Evolutionary conservation across 768 basidiomycete genomes (phyloP), one percentile per base, ranked within the genome.

Genomic region (Leucosporidium yakuticum): DNA sequence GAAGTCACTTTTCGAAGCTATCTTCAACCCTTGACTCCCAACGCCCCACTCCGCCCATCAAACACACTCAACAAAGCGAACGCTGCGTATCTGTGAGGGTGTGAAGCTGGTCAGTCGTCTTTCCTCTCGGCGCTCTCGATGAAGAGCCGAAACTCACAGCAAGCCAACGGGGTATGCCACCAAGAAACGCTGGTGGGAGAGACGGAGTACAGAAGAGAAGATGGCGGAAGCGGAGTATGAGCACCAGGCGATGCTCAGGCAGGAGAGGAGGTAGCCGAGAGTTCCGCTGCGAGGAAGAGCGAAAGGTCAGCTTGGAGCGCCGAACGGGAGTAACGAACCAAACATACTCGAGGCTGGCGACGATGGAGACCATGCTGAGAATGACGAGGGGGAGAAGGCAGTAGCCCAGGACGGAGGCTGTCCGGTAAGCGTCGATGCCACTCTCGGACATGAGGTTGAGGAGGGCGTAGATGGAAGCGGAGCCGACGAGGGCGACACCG

Each of bases 381-480:
- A 91, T 90, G 49, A 99, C 95, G 89, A 99, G 93, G 6, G 95
- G 96, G 39, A 99, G 80, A 48, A 99, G 81, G 77, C 96, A 98
- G 77, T 99, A 99, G 5, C 96, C 96, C 31, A 99, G 83, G 5
- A 99, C 96, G 27, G 91, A 94, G 19, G 90, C 90, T 25, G 80
- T 80, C 29, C 95, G 88, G 80, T 97, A 96, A 21, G 94, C 90
- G 77, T 97, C 94, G 69, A 99, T 98, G 54, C 88, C 90, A 62
- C 86, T 85, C 79, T 91, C 89, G 32, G 91, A 91, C 96, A 99
- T 98, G 71, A 97, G 83, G 78, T 99, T 98, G 71, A 99, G 85
- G 67, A 99, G 87, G 62, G 87, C 85, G 83, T 98, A 97, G 77
- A 98, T 87, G 32, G 91, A 91, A 19, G 85, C 84, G 11, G 89